Evolutionary conservation across 2,329 filamentous ascomycete genomes (phyloP).

Genomic region (Madurella mycetomatis): DNA sequence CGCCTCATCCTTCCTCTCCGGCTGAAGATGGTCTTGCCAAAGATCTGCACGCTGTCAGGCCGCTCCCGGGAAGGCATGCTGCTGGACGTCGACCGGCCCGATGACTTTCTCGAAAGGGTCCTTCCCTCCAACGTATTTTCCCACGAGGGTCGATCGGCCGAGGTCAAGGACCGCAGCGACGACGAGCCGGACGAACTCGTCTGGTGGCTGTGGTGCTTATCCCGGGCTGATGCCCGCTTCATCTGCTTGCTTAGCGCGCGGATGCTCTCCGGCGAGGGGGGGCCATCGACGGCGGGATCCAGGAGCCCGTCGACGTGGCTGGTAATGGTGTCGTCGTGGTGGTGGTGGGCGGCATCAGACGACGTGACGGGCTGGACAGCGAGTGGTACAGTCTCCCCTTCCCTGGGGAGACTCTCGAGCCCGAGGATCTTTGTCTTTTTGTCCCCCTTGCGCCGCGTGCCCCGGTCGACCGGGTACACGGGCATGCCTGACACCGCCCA

Average conservation of each 20-base stretch:
- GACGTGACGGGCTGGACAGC: slow-evolving; percentile 15
- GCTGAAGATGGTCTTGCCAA: slow-evolving; percentile 57
- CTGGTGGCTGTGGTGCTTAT: slow-evolving; percentile 44
- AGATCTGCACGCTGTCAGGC: slow-evolving; percentile 55
- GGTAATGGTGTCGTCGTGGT: slow-evolving; percentile 13
- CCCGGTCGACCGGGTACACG: slow-evolving; percentile 25
- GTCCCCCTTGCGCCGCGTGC: slow-evolving; percentile 15
- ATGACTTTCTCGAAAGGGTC: slow-evolving; percentile 52
- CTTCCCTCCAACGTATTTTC: slow-evolving; percentile 46
- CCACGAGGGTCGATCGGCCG: slow-evolving; percentile 44
- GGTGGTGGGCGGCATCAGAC: slow-evolving; percentile 9
- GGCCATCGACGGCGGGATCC: slow-evolving; percentile 56
- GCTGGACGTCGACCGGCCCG: slow-evolving; percentile 51
- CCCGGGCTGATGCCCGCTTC: slow-evolving; percentile 48
- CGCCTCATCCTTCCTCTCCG: slow-evolving; percentile 49
- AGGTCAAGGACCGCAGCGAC: slow-evolving; percentile 45
- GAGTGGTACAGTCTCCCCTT: slow-evolving; percentile 5
- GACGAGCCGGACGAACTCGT: slow-evolving; percentile 54
- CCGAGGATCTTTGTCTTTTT: slow-evolving; percentile 22
- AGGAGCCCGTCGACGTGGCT: slow-evolving; percentile 41
- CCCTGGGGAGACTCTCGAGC: slow-evolving; percentile 4
- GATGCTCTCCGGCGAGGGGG: slow-evolving; percentile 56
- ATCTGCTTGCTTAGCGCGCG: slow-evolving; percentile 56
- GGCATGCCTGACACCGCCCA: slow-evolving; percentile 27
- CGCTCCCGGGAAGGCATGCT: slow-evolving; percentile 50